Conservation (phyloP, 1,284 basidiomycete genomes). For the Ceratobasidium sp. region DNA sequence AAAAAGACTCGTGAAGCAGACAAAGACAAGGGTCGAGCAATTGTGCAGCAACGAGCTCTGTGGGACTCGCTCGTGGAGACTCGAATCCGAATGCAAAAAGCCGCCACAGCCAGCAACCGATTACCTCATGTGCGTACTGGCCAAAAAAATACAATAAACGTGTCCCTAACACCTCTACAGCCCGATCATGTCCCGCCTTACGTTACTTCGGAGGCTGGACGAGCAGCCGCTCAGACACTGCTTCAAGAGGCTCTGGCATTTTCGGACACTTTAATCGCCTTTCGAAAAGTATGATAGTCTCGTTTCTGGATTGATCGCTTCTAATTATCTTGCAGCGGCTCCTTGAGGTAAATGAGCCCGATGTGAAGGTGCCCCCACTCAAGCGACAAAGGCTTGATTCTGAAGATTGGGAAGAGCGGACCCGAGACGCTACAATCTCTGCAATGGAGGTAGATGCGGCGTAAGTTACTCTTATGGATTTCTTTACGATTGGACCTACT, state of each 20-base stretch:
- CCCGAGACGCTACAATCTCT: conserved; percentile 64
- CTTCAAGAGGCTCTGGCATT: conserved; percentile 71
- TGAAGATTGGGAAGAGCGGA: conserved; percentile 58
- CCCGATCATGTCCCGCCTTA: conserved; percentile 55
- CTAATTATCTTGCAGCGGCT: conserved; percentile 53
- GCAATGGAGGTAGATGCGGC: conserved; percentile 67
- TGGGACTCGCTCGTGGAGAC: conserved; percentile 89
- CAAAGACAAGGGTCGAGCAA: conserved; percentile 78
- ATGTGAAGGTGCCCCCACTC: conserved; percentile 69
- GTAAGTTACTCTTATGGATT: conserved; percentile 64
- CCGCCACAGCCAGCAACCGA: conserved; percentile 71
- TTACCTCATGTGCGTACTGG: conserved; percentile 62
- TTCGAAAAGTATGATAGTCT: conserved; percentile 69
- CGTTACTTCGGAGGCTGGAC: conserved; percentile 50
- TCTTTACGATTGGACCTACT: conserved; percentile 8
- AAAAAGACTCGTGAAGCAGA: conserved; percentile 73
- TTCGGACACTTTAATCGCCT: conserved; percentile 73
- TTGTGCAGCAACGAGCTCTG: conserved; percentile 72
- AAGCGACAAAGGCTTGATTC: conserved; percentile 59
- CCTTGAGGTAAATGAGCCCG: conserved; percentile 64
- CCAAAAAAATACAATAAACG: background rate
- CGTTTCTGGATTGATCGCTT: background rate
- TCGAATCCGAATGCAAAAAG: conserved; percentile 90
- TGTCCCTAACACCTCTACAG: conserved; percentile 52
- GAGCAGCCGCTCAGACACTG: conserved; percentile 61